Conservation (phyloP, 495 filamentous ascomycete genomes). For the Penicillium pancosmium region DNA sequence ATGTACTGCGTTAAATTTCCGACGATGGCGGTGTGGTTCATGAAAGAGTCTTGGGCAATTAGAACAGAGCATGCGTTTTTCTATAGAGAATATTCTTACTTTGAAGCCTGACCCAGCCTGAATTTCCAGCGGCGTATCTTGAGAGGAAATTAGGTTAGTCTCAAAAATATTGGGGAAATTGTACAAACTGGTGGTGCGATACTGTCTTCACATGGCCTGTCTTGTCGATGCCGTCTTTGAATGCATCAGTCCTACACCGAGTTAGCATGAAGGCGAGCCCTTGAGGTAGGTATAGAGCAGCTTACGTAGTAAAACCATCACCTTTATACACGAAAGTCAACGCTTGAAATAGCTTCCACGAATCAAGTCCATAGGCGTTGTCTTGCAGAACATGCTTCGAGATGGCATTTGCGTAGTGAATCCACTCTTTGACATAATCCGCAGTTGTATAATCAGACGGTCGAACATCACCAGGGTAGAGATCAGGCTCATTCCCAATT, state of each 20-base stretch:
- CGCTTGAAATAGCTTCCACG: slow-evolving; percentile 20
- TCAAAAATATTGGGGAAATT: neutral
- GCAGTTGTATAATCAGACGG: slow-evolving; percentile 10
- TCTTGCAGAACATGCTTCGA: slow-evolving; percentile 17
- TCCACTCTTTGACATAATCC: slow-evolving; percentile 22
- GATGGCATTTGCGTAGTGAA: slow-evolving; percentile 17
- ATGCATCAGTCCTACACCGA: slow-evolving; percentile 10
- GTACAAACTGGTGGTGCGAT: slow-evolving; percentile 22
- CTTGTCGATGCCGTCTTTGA: slow-evolving; percentile 13
- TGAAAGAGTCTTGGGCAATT: slow-evolving; percentile 16
- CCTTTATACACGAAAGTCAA: slow-evolving; percentile 19
- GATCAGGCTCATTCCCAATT: slow-evolving; percentile 23
- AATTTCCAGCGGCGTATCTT: slow-evolving; percentile 21
- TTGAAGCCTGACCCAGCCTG: slow-evolving; percentile 19
- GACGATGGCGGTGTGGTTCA: slow-evolving; percentile 19
- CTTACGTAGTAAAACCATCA: slow-evolving; percentile 13
- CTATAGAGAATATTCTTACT: neutral
- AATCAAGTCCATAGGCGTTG: slow-evolving; percentile 18
- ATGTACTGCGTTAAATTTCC: slow-evolving; percentile 20
- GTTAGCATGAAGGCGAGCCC: neutral
- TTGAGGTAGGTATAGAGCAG: no score
- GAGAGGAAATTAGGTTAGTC: neutral
- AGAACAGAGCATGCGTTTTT: neutral
- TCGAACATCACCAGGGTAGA: slow-evolving; percentile 18
- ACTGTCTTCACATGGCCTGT: slow-evolving; percentile 21